Evolutionary conservation across 1,284 basidiomycete genomes (phyloP).

Genomic region (Flammula alnicola): DNA sequence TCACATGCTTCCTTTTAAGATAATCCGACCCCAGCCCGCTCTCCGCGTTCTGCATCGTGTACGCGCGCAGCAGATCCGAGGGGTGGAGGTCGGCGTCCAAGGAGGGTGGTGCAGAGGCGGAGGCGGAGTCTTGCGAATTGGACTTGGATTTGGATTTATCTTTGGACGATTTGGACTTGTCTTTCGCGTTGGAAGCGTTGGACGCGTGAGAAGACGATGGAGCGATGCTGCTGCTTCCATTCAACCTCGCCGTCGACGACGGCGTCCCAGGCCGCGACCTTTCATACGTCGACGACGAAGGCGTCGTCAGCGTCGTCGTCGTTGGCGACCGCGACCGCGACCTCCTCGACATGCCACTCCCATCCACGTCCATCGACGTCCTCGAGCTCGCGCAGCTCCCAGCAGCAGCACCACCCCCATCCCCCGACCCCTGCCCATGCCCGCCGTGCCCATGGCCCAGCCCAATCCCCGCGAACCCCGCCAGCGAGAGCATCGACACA

Average conservation of each 20-base stretch:
- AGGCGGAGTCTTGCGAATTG: neutral
- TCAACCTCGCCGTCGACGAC: neutral
- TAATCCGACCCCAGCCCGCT: constrained; percentile 96
- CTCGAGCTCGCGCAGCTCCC: neutral
- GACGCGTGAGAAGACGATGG: neutral
- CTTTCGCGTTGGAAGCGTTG: constrained; percentile 4
- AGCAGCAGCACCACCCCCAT: neutral
- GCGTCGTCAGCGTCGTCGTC: constrained; percentile 13
- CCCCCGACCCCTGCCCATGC: neutral
- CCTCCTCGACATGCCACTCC: constrained; percentile 3
- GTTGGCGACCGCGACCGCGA: constrained; percentile 13
- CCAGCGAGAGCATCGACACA: constrained; percentile 3
- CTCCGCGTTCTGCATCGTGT: constrained; percentile 91
- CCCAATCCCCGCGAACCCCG: neutral
- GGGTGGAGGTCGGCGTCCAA: constrained; percentile 45
- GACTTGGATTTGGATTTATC: neutral
- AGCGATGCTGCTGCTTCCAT: neutral
- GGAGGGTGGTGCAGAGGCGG: neutral
- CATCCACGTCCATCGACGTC: neutral
- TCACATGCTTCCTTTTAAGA: constrained; percentile 91
- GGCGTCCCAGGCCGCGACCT: constrained; percentile 9
- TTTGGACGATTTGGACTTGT: constrained; percentile 10
- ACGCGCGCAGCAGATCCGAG: constrained; percentile 60
- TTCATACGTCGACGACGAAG: constrained; percentile 14
- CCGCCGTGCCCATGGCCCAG: neutral